phyloP scores from a whole-genome alignment of 345 rosid genomes.

The Rubroshorea leprosula region DNA sequence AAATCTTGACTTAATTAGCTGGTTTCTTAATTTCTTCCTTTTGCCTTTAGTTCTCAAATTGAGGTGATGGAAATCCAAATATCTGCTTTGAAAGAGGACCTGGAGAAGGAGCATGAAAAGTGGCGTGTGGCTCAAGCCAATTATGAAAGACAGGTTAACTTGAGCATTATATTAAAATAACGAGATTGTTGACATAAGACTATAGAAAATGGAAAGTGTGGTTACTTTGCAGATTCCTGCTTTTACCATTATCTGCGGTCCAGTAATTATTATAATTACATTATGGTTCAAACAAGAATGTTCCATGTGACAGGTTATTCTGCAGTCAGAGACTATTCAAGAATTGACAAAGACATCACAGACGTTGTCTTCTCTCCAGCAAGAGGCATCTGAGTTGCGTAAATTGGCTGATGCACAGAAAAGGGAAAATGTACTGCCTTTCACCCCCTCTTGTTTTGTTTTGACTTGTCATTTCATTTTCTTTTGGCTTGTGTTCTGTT shows the following conservation, averaged over 20 bases:
- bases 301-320: conserved; percentile 49
- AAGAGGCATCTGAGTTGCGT: conserved; percentile 67
- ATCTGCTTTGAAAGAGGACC: conserved; percentile 55
- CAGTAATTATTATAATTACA: too few relatives aligned
- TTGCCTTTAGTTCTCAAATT: conserved; percentile 62
- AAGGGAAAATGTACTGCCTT: conserved; percentile 56
- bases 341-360: conserved; percentile 87
- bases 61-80: conserved; percentile 55
- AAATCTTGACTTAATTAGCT: conserved; percentile 8
- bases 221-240: too few relatives aligned
- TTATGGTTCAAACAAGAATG: too few relatives aligned
- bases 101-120: conserved; percentile 67
- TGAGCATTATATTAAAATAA: background rate
- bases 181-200: background rate
- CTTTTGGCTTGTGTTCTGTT: background rate
- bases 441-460: background rate
- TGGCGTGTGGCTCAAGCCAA: conserved; percentile 81
- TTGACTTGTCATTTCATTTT: background rate
- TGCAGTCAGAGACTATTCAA: conserved; percentile 94
- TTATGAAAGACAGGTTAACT: conserved; percentile 90
- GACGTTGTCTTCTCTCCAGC: conserved; percentile 60
- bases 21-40: conserved; percentile 14
- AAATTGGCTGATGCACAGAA: conserved; percentile 50
- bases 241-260: too few relatives aligned
- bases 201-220: too few relatives aligned